A percentile compares a stretch with the other conserved stretches of the same genome.
Evolutionary conservation across 2,329 filamentous ascomycete genomes (phyloP).

Genomic region (Sporothrix sp.): DNA sequence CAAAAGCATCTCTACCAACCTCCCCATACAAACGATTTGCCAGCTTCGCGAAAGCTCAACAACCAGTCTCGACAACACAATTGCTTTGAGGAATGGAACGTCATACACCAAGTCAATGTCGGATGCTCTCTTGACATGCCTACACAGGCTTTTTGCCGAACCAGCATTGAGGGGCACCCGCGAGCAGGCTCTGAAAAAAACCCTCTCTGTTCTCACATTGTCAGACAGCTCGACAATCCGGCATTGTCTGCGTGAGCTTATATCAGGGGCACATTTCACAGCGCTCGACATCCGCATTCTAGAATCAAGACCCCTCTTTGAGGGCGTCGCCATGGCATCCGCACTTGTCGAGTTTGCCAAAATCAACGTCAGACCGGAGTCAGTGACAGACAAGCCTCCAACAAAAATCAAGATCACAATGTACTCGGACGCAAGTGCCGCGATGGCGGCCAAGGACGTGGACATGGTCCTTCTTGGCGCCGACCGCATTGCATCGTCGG

Average conservation of each 20-base stretch:
- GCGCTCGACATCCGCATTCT: constrained; percentile 48
- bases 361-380: constrained; percentile 7
- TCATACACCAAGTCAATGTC: constrained; percentile 20
- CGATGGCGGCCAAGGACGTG: constrained; percentile 39
- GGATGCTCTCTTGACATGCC: constrained; percentile 26
- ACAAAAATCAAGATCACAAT: constrained; percentile 33
- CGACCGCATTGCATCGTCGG: constrained; percentile 48
- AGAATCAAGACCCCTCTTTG: constrained; percentile 57
- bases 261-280: constrained; percentile 25
- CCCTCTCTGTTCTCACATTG: constrained; percentile 46
- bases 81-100: constrained; percentile 17
- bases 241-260: constrained; percentile 35
- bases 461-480: constrained; percentile 55
- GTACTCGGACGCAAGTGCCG: constrained; percentile 51
- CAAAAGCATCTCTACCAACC: constrained; percentile 27
- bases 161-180: not conserved
- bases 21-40: too few relatives aligned
- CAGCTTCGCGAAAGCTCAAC: too few relatives aligned
- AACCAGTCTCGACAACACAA: constrained; percentile 14
- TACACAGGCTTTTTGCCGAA: constrained; percentile 27
- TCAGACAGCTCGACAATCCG: constrained; percentile 54
- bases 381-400: too few relatives aligned
- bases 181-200: too few relatives aligned
- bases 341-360: constrained; percentile 25
- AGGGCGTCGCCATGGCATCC: constrained; percentile 50